Base-by-base conservation (phyloP, 2,329 filamentous ascomycete genomes). In the Fusarium camptoceras region DNA sequence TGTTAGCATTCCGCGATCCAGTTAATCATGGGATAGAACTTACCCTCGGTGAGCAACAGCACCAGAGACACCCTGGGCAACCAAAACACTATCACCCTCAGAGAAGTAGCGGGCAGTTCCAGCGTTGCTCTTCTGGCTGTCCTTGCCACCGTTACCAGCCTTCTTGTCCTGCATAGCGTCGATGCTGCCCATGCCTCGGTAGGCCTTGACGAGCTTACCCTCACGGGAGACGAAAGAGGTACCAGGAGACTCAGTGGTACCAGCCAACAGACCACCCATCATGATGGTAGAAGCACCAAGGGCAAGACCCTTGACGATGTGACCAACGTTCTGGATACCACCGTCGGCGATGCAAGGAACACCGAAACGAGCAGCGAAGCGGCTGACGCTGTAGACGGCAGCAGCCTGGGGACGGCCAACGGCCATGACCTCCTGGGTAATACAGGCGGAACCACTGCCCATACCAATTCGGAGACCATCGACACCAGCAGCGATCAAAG, bases 121-220 rank as follows among this genome's bases (percentile, higher is more conserved):
- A 59, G 96, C 96, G 79, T 98, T 99, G 82, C 90, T 91, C 83
- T 91, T 88, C 81, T 92, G 90, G 81, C 86, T 89, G 78, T 94
- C 89, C 81, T 89, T 92, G 76, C 85, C 84, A 72, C 91, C 92
- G 64, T 82, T 86, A 58, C 92, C 94, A 14, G 94, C 94, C 87
- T 97, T 97, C 89, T 96, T 97, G 84, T 98, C 95, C 84, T 98
- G 94, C 96, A 99, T 99, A 73, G 96, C 96, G 77, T 98, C 96
- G 79, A 99, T 99, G 82, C 91, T 94, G 73, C 96, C 96, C 96
- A 99, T 99, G 65, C 96, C 96, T 82, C 96, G 93, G 87, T 99
- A 99, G 42, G 96, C 94, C 88, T 99, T 99, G 82, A 99, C 95
- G 57, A 99, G 91, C 87, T 98, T 97, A 72, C 96, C 96, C 83